Conservation (phyloP, 176 grass and related monocot species). For the Phoenix roebelenii region DNA sequence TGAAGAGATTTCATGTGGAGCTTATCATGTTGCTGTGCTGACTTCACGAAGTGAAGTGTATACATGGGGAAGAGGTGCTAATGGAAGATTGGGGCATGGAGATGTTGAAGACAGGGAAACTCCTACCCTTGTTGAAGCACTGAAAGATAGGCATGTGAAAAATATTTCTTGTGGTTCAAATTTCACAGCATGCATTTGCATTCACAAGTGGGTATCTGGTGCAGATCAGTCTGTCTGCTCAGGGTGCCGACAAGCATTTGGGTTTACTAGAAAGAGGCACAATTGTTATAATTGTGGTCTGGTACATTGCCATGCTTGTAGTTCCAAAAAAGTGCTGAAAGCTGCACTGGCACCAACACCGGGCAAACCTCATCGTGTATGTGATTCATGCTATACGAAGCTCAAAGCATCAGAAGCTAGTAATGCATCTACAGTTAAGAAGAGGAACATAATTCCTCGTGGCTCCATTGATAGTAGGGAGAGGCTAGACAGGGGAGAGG, state of each 20-base stretch:
- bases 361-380: slow-evolving; percentile 90
- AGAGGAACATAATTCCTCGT: slow-evolving; percentile 55
- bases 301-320: slow-evolving; percentile 94
- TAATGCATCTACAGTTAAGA: slow-evolving; percentile 21
- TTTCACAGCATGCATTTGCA: slow-evolving; percentile 95
- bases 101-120: slow-evolving; percentile 53
- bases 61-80: slow-evolving; percentile 92
- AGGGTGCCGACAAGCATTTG: slow-evolving; percentile 88
- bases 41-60: slow-evolving; percentile 86
- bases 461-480: slow-evolving; percentile 58
- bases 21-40: slow-evolving; percentile 46
- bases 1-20: slow-evolving; percentile 75
- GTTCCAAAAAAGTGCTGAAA: slow-evolving; percentile 81
- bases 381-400: slow-evolving; percentile 89
- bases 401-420: slow-evolving; percentile 55
- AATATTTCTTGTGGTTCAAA: slow-evolving; percentile 95
- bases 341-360: slow-evolving; percentile 80
- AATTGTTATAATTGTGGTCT: slow-evolving; percentile 59
- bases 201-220: slow-evolving; percentile 94
- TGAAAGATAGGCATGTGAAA: slow-evolving; percentile 86
- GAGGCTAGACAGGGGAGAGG: slow-evolving; percentile 46
- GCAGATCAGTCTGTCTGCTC: slow-evolving; percentile 81
- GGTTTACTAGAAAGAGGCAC: slow-evolving; percentile 92
- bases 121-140: slow-evolving; percentile 65
- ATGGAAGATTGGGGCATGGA: slow-evolving; percentile 85